Percentiles rank a stretch among this genome's conserved stretches.
These are phyloP conservation scores for Parsonsia alboflavescens DNA, from an alignment of 257 asterid genomes.

Conservation along the genomic window DNA sequence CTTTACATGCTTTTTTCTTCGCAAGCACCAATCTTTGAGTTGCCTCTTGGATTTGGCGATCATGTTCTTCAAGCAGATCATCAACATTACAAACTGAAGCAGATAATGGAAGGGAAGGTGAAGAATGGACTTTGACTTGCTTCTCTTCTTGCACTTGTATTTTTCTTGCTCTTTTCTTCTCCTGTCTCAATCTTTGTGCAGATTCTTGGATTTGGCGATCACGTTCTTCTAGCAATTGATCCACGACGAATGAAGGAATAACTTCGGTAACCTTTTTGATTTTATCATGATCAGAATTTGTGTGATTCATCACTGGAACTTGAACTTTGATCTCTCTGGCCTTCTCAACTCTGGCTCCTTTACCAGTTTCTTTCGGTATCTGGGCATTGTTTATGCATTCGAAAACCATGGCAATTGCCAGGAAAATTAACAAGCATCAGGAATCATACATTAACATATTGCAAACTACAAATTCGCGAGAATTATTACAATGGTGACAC, in stretches of 20 bases:
- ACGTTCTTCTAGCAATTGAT: constrained; percentile 15
- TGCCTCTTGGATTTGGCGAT: constrained; percentile 18
- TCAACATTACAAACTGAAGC: constrained; percentile 2
- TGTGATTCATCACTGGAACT: neutral
- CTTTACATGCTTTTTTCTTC: neutral
- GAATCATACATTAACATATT: neutral
- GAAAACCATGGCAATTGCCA: too few species aligned
- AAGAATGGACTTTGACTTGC: neutral
- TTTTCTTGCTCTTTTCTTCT: constrained; percentile 12
- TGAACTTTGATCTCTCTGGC: neutral
- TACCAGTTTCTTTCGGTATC: neutral
- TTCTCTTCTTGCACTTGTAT: neutral
- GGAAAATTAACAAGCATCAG: neutral
- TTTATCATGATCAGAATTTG: neutral
- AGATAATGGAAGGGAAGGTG: neutral
- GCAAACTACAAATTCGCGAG: neutral
- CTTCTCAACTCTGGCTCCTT: neutral
- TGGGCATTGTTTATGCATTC: too few species aligned
- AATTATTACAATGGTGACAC: neutral
- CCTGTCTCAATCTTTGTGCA: neutral
- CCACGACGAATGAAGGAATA: neutral
- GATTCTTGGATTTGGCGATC: constrained; percentile 19
- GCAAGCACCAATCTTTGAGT: neutral
- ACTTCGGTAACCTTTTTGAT: too few species aligned
- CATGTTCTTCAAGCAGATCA: constrained; percentile 13